phyloP scores from a whole-genome alignment of 1,284 basidiomycete genomes.

The Cryptococcus sp. region DNA sequence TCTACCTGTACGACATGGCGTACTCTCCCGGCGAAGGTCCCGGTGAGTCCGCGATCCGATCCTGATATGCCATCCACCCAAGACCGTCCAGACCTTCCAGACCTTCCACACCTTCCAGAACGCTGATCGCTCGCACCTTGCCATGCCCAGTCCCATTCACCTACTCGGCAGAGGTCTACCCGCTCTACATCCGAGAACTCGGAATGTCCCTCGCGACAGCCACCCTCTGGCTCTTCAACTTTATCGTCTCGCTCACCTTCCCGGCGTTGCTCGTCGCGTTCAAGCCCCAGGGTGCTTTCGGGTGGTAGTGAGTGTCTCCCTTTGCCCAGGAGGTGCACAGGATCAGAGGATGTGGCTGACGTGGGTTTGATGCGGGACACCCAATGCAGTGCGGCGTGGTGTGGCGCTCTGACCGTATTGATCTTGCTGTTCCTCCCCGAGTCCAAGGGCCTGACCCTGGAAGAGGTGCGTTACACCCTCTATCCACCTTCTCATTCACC shows the following conservation, averaged over 20 bases:
- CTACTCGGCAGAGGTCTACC: conserved; percentile 54
- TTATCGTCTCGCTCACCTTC: conserved; percentile 65
- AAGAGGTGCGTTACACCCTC: too few species aligned
- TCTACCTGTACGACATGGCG: conserved; percentile 47
- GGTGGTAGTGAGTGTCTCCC: conserved; percentile 14
- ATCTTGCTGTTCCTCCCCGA: conserved; percentile 12
- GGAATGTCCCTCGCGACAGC: conserved; percentile 46
- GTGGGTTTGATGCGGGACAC: background rate
- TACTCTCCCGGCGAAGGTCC: conserved; percentile 63
- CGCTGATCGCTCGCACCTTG: background rate
- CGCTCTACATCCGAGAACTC: conserved; percentile 52
- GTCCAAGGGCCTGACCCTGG: background rate
- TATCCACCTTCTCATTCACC: too few species aligned
- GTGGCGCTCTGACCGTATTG: conserved; percentile 44
- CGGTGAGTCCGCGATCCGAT: background rate
- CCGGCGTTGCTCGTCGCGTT: conserved; percentile 57
- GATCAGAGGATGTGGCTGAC: conserved; percentile 27
- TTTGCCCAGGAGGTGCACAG: conserved; percentile 55
- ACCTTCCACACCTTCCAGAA: too few species aligned
- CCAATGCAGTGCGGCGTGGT: conserved; percentile 53
- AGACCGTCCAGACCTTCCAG: too few species aligned
- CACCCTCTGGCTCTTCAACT: conserved; percentile 21
- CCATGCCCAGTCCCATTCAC: conserved; percentile 14
- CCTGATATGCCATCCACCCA: too few species aligned
- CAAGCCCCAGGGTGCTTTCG: conserved; percentile 33